Evolutionary conservation across 2,329 filamentous ascomycete genomes (phyloP).

Genomic region (Aureobasidium namibiae): DNA sequence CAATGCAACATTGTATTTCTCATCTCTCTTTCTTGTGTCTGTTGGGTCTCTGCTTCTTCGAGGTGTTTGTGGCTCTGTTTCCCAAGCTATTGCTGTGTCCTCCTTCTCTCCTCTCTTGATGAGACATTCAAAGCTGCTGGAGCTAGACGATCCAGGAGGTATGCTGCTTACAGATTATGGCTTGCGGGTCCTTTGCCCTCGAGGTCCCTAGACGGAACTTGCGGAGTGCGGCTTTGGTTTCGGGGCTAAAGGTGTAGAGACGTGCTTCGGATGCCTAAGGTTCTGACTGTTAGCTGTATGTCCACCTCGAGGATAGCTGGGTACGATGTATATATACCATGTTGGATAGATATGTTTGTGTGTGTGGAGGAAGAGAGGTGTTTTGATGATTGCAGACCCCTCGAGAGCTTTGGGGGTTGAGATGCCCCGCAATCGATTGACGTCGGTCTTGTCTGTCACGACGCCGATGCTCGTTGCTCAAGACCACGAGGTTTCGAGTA

Average conservation of each 20-base stretch:
- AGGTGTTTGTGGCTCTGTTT: background rate
- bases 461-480: background rate
- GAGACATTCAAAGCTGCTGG: constrained; percentile 19
- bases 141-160: background rate
- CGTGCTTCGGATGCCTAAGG: constrained; percentile 65
- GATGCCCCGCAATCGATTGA: constrained; percentile 7
- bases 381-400: background rate
- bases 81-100: background rate
- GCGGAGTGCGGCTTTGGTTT: constrained; percentile 80
- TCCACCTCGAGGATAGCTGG: too few species aligned
- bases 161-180: constrained; percentile 77
- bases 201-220: constrained; percentile 94
- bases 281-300: background rate
- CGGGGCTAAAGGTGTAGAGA: constrained; percentile 85
- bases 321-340: background rate
- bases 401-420: background rate
- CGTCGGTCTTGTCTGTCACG: background rate
- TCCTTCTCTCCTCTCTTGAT: background rate
- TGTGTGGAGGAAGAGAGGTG: background rate
- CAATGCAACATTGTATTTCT: background rate
- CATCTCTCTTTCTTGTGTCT: background rate
- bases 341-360: background rate
- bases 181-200: constrained; percentile 75
- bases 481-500: background rate
- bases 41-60: background rate